A percentile compares a stretch with the other conserved stretches of the same genome.
Evolutionary conservation across 306 rosid genomes (phyloP).

Genomic region (Dryas drummondii): DNA sequence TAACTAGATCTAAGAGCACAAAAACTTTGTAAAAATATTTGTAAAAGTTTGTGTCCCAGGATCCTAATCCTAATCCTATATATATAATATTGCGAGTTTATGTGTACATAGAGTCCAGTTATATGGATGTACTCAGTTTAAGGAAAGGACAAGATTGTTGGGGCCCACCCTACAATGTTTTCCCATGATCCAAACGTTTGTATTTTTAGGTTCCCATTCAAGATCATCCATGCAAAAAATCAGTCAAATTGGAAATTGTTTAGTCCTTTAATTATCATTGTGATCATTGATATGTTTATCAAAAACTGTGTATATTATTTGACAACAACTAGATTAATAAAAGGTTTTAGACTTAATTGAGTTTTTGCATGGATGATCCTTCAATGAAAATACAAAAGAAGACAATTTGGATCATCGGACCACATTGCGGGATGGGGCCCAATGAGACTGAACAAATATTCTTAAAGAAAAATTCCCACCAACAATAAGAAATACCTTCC

Average conservation of each 20-base stretch:
- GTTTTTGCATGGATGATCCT: background rate
- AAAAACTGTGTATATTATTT: background rate
- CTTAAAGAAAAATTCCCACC: slow-evolving; percentile 16
- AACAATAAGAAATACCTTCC: slow-evolving; percentile 72
- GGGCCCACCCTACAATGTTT: background rate
- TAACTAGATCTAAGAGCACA: too few species aligned
- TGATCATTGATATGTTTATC: too few species aligned
- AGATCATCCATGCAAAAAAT: background rate
- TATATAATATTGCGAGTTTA: background rate
- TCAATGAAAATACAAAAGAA: slow-evolving; percentile 4
- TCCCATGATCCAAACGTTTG: background rate
- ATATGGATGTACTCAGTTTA: background rate
- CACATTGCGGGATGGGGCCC: background rate
- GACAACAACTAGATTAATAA: background rate
- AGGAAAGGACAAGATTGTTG: background rate
- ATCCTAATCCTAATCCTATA: too few species aligned
- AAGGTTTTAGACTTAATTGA: background rate
- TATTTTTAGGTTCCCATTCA: background rate
- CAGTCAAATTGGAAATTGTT: background rate
- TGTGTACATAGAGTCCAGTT: background rate
- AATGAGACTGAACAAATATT: slow-evolving; percentile 4
- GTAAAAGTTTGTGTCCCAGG: too few species aligned
- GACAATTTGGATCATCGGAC: background rate
- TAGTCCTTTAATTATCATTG: too few species aligned
- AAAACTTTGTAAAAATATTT: too few species aligned